Conservation (phyloP, 805 yeast species). For the Myxozyma neotropica region DNA sequence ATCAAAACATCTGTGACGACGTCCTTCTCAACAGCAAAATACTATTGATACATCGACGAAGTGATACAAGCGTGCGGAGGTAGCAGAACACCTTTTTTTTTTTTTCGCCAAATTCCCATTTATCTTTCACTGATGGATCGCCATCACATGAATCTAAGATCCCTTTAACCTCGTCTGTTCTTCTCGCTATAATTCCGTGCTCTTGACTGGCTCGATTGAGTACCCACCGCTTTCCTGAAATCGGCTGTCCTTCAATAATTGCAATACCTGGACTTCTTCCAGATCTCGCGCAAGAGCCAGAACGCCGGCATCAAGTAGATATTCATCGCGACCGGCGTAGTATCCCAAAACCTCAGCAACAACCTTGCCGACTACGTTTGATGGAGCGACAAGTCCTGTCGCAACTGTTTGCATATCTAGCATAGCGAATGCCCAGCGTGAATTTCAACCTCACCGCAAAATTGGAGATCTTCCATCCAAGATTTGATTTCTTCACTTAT, state of each 20-base stretch:
- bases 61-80: constrained; percentile 79
- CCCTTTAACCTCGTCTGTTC: constrained; percentile 36
- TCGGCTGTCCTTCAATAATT: constrained; percentile 14
- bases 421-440: constrained; percentile 81
- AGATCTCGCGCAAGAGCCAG: constrained; percentile 66
- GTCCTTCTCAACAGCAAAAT: constrained; percentile 51
- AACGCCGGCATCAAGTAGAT: constrained; percentile 71
- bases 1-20: constrained; percentile 63
- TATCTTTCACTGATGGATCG: constrained; percentile 20
- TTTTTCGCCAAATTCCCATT: constrained; percentile 50
- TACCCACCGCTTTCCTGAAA: constrained; percentile 55
- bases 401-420: constrained; percentile 79
- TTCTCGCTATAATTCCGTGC: constrained; percentile 71
- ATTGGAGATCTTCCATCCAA: constrained; percentile 15
- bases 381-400: constrained; percentile 57
- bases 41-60: constrained; percentile 61
- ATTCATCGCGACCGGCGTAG: constrained; percentile 67
- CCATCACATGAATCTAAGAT: constrained; percentile 30
- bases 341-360: constrained; percentile 61
- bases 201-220: constrained; percentile 75
- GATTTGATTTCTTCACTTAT: background rate
- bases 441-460: constrained; percentile 48
- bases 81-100: constrained; percentile 54
- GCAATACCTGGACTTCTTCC: constrained; percentile 48
- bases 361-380: constrained; percentile 55